These are phyloP conservation scores for Aspergillus avenaceus DNA, from an alignment of 495 filamentous ascomycete genomes.

Conservation along the genomic window DNA sequence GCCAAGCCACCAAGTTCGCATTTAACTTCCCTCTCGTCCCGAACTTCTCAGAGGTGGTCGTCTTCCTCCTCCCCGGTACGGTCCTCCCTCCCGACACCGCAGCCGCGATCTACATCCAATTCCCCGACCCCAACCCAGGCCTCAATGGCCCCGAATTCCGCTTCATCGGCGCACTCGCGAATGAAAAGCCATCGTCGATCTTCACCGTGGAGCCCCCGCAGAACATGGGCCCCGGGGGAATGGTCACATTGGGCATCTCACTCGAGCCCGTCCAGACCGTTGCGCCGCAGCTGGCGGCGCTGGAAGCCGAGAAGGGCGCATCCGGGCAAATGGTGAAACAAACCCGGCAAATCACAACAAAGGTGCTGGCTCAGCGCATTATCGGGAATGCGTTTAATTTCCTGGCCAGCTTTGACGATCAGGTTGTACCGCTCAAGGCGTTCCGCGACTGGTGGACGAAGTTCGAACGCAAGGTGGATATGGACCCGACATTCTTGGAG, in stretches of 20 bases:
- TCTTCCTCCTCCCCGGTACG: constrained; percentile 83
- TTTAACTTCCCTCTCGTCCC: constrained; percentile 57
- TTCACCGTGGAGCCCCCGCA: constrained; percentile 57
- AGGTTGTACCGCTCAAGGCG: constrained; percentile 77
- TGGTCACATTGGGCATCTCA: constrained; percentile 73
- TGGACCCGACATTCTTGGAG: constrained; percentile 87
- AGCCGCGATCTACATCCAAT: constrained; percentile 82
- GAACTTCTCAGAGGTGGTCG: constrained; percentile 71
- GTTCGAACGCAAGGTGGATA: constrained; percentile 83
- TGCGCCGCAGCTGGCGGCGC: constrained; percentile 57
- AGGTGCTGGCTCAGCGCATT: constrained; percentile 83
- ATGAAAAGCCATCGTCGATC: constrained; percentile 84
- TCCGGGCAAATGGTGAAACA: constrained; percentile 21
- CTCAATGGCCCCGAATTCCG: constrained; percentile 53
- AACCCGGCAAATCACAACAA: constrained; percentile 49
- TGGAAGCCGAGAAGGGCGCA: constrained; percentile 41
- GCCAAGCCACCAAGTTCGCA: constrained; percentile 61
- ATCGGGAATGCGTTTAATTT: constrained; percentile 98
- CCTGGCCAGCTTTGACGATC: constrained; percentile 74
- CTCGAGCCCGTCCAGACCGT: constrained; percentile 74
- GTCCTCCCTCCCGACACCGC: constrained; percentile 70
- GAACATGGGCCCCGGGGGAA: constrained; percentile 27
- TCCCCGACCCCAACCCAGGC: constrained; percentile 42
- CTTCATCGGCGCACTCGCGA: constrained; percentile 82
- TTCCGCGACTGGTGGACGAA: constrained; percentile 98